These are phyloP conservation scores for Hibiscus tridactylites DNA, from an alignment of 345 rosid genomes.

Conservation along the genomic window DNA sequence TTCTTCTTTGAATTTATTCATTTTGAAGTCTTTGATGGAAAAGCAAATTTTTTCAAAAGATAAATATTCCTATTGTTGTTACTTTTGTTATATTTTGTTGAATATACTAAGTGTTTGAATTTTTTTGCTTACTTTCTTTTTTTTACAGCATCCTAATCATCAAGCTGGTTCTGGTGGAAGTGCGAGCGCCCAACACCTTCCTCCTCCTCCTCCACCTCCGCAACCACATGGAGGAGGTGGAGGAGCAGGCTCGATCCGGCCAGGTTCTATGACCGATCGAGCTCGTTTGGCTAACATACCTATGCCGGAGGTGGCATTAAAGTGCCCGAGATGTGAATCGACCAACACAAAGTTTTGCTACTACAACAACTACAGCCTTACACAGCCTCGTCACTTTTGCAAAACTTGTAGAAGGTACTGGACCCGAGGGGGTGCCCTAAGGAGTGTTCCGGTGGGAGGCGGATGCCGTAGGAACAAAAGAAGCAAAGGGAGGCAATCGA, in stretches of 20 bases:
- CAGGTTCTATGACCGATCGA: slow-evolving; percentile 89
- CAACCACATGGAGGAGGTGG: slow-evolving; percentile 55
- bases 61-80: slow-evolving; percentile 27
- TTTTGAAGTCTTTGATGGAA: slow-evolving; percentile 17
- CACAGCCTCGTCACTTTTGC: slow-evolving; percentile 99
- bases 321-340: slow-evolving; percentile 93
- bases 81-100: slow-evolving; percentile 39
- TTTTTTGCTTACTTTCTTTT: neutral
- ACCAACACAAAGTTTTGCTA: slow-evolving; percentile 92
- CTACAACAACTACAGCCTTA: slow-evolving; percentile 90
- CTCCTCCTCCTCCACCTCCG: slow-evolving; percentile 35
- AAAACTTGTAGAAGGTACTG: slow-evolving; percentile 94
- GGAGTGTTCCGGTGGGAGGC: slow-evolving; percentile 89
- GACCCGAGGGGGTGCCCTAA: slow-evolving; percentile 88
- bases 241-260: slow-evolving; percentile 51
- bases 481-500: slow-evolving; percentile 32
- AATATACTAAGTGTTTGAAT: slow-evolving; percentile 48
- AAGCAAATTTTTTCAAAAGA: slow-evolving; percentile 29
- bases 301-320: slow-evolving; percentile 68
- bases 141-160: slow-evolving; percentile 39
- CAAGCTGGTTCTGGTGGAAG: slow-evolving; percentile 25
- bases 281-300: slow-evolving; percentile 80
- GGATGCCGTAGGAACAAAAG: slow-evolving; percentile 89
- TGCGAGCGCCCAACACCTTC: slow-evolving; percentile 36
- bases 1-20: neutral